phyloP scores from a whole-genome alignment of 352 stramenopile species.

The Phytopythium kandeliae region DNA sequence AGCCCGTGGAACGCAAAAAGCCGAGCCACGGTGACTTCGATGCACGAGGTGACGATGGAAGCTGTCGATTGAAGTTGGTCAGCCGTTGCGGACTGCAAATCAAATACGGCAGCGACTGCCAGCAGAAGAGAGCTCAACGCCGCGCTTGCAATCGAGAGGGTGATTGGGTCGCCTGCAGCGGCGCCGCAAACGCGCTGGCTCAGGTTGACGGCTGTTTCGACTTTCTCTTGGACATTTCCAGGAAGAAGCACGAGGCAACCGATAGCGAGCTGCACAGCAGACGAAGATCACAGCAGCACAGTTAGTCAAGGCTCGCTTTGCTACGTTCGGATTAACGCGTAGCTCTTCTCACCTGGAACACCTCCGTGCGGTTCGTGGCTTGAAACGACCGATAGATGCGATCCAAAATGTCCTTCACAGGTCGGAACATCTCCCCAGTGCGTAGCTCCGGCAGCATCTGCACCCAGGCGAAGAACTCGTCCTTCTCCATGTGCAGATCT shows the following conservation, averaged over 20 bases:
- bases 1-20: constrained; percentile 44
- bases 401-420: constrained; percentile 56
- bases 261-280: constrained; percentile 35
- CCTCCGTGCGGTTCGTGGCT: constrained; percentile 38
- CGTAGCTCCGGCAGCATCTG: constrained; percentile 45
- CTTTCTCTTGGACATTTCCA: constrained; percentile 47
- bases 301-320: too few species aligned
- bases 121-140: constrained; percentile 50
- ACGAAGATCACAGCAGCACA: background rate
- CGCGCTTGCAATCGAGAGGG: constrained; percentile 25
- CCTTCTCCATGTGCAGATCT: constrained; percentile 25
- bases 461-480: constrained; percentile 61
- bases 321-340: too few species aligned
- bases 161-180: constrained; percentile 21
- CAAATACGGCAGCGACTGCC: constrained; percentile 57
- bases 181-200: constrained; percentile 37
- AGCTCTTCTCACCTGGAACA: constrained; percentile 35
- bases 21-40: constrained; percentile 38
- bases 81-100: constrained; percentile 38
- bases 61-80: constrained; percentile 51
- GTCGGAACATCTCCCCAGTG: constrained; percentile 49
- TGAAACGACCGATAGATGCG: constrained; percentile 66
- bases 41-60: constrained; percentile 51
- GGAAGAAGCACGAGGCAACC: constrained; percentile 47
- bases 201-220: constrained; percentile 51